Percentiles rank a stretch among this genome's conserved stretches.
Evolutionary conservation across 108 stramenopile species (phyloP).

Genomic region (Nannochloropsis salina): DNA sequence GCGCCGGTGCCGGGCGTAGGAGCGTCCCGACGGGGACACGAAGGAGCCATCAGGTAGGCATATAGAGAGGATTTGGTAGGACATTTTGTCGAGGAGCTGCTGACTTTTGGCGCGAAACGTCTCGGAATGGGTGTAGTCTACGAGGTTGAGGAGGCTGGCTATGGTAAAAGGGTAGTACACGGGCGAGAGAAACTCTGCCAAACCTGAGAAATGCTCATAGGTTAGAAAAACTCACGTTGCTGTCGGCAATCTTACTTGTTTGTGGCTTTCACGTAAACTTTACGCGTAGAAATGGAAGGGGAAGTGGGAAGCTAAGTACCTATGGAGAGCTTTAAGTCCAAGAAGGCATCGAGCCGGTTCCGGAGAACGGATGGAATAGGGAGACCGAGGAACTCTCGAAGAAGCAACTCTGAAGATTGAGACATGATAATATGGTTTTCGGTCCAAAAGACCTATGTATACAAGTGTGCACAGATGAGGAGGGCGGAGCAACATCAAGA

Average conservation of each 20-base stretch:
- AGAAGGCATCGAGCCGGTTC: neutral
- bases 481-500: neutral
- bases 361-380: neutral
- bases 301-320: neutral
- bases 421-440: neutral
- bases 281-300: neutral
- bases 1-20: neutral
- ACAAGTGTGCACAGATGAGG: neutral
- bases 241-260: too few species aligned
- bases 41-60: conserved; percentile 12
- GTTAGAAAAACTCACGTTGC: too few species aligned
- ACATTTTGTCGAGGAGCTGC: neutral
- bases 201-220: neutral
- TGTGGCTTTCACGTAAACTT: neutral
- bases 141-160: neutral
- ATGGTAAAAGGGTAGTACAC: conserved; percentile 10
- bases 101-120: neutral
- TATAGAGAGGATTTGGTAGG: neutral
- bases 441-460: neutral
- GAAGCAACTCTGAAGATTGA: neutral
- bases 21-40: neutral
- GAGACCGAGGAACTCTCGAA: neutral
- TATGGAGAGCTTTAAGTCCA: neutral
- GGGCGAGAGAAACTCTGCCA: conserved; percentile 11
- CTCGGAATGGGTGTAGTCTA: neutral